phyloP scores from a whole-genome alignment of 2,329 filamentous ascomycete species.

The Penicillium sp. region DNA sequence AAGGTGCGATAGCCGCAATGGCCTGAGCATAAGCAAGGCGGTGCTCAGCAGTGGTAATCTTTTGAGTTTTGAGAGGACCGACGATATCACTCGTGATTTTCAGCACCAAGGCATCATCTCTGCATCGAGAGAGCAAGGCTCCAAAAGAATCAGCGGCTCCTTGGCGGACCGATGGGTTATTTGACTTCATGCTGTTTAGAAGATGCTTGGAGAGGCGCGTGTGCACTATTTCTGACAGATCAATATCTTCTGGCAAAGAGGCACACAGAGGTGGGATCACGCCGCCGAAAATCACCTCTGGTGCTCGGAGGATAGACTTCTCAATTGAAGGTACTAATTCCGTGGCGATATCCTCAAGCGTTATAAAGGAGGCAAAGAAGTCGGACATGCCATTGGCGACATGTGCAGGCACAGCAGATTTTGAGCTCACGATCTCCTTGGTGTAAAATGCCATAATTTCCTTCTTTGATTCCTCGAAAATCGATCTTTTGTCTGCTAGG shows the following conservation, averaged over 20 bases:
- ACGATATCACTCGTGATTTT: constrained; percentile 75
- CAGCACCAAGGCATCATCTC: constrained; percentile 56
- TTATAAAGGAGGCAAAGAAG: constrained; percentile 76
- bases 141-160: constrained; percentile 73
- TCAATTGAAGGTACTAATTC: constrained; percentile 78
- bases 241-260: constrained; percentile 65
- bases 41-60: constrained; percentile 80
- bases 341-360: constrained; percentile 67
- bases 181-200: constrained; percentile 86
- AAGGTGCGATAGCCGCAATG: constrained; percentile 62
- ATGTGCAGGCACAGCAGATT: constrained; percentile 65
- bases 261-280: constrained; percentile 69
- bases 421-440: constrained; percentile 79
- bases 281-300: constrained; percentile 80
- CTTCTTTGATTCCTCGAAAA: constrained; percentile 63
- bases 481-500: constrained; percentile 58
- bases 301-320: constrained; percentile 81
- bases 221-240: constrained; percentile 71
- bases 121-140: constrained; percentile 62
- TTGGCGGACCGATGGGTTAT: constrained; percentile 70
- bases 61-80: constrained; percentile 73
- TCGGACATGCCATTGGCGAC: constrained; percentile 70
- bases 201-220: constrained; percentile 77
- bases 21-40: constrained; percentile 78
- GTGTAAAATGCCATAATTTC: constrained; percentile 78